phyloP scores from a whole-genome alignment of 2,329 filamentous ascomycete species.

The Pseudogymnoascus sp. region DNA sequence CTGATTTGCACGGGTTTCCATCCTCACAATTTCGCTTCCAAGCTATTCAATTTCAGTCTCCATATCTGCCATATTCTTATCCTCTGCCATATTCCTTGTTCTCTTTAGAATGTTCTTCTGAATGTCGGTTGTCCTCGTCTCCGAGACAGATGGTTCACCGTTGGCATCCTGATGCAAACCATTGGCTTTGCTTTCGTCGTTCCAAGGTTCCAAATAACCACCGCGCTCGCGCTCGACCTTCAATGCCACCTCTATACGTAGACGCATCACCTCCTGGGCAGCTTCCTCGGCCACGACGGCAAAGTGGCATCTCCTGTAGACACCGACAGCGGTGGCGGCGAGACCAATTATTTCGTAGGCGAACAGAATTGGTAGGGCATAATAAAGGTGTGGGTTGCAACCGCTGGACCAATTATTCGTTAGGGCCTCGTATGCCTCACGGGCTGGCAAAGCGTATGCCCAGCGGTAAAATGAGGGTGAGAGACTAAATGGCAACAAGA shows the following conservation, averaged over 20 bases:
- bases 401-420: slow-evolving; percentile 33
- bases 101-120: not conserved
- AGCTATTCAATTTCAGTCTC: not conserved
- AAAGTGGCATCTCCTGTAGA: slow-evolving; percentile 27
- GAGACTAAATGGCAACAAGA: slow-evolving; percentile 50
- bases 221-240: slow-evolving; percentile 19
- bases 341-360: slow-evolving; percentile 28
- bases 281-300: slow-evolving; percentile 24
- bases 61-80: not conserved
- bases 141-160: not conserved
- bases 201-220: not conserved
- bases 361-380: slow-evolving; percentile 33
- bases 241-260: slow-evolving; percentile 23
- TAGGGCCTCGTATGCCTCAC: slow-evolving; percentile 39
- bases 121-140: not conserved
- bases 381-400: slow-evolving; percentile 29
- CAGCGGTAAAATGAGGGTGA: slow-evolving; percentile 49
- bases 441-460: slow-evolving; percentile 56
- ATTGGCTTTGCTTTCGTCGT: not conserved
- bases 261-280: slow-evolving; percentile 20
- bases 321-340: slow-evolving; percentile 21
- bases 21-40: not conserved
- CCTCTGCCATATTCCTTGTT: not conserved
- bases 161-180: not conserved
- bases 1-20: not conserved